Evolutionary conservation across 345 rosid genomes (phyloP).

Genomic region (Salix exigua): DNA sequence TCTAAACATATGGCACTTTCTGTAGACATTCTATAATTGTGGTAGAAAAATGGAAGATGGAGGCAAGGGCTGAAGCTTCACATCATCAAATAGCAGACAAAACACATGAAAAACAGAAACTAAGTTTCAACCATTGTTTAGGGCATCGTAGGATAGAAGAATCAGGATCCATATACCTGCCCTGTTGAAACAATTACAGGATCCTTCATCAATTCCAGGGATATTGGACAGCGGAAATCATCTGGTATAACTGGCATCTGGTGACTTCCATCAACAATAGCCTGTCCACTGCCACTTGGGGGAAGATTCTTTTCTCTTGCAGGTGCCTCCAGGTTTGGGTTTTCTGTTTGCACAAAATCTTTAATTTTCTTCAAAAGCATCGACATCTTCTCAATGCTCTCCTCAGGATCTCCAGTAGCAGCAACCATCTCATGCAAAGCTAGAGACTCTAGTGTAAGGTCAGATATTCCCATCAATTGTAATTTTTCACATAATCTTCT

Average conservation of each 20-base stretch:
- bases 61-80: background rate
- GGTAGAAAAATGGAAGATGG: background rate
- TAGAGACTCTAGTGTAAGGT: slow-evolving; percentile 83
- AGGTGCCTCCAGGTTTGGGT: slow-evolving; percentile 49
- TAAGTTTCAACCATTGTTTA: background rate
- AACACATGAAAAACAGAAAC: background rate
- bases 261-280: slow-evolving; percentile 53
- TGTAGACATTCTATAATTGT: background rate
- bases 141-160: slow-evolving; percentile 9
- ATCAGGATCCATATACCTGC: slow-evolving; percentile 52
- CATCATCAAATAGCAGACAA: background rate
- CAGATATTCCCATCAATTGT: slow-evolving; percentile 63
- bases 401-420: slow-evolving; percentile 60
- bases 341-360: slow-evolving; percentile 81
- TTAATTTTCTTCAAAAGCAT: slow-evolving; percentile 72
- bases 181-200: slow-evolving; percentile 98
- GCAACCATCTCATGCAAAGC: slow-evolving; percentile 88
- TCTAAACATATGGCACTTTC: background rate
- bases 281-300: slow-evolving; percentile 51
- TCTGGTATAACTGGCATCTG: slow-evolving; percentile 73
- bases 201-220: slow-evolving; percentile 92
- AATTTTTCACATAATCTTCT: slow-evolving; percentile 66
- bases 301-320: slow-evolving; percentile 35
- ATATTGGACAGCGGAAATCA: slow-evolving; percentile 97
- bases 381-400: slow-evolving; percentile 81